Conservation (phyloP, 139 green algal species). For the Tetratostichococcus sp. region DNA sequence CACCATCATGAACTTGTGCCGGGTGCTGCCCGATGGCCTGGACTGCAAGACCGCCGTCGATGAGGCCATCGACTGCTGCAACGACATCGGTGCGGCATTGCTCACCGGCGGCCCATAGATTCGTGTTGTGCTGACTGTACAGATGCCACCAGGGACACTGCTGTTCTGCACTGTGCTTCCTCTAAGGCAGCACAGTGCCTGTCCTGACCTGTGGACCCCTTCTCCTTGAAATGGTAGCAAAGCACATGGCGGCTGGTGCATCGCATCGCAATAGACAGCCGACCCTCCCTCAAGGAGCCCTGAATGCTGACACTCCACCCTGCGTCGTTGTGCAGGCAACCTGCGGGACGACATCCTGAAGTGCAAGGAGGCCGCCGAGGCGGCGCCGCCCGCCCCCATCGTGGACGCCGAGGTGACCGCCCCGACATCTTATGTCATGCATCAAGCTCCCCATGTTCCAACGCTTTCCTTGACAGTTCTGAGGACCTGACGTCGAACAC, state of each 20-base stretch:
- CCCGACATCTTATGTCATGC: too few relatives aligned
- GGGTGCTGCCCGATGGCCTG: slow-evolving; percentile 67
- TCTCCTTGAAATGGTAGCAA: too few relatives aligned
- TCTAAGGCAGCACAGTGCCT: too few relatives aligned
- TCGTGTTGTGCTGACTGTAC: neutral
- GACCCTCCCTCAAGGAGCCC: too few relatives aligned
- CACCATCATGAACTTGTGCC: slow-evolving; percentile 55
- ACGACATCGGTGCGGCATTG: slow-evolving; percentile 36
- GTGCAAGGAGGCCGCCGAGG: slow-evolving; percentile 23
- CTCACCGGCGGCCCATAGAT: neutral
- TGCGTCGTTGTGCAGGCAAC: slow-evolving; percentile 38
- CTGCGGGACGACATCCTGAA: slow-evolving; percentile 64
- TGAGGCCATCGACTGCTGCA: slow-evolving; percentile 47
- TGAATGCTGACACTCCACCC: too few relatives aligned
- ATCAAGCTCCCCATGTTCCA: neutral
- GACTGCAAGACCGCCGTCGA: slow-evolving; percentile 76
- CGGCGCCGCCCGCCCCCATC: neutral
- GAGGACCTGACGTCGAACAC: too few relatives aligned
- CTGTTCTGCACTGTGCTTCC: too few relatives aligned
- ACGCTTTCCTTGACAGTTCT: neutral
- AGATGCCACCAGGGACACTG: too few relatives aligned
- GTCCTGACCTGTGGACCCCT: too few relatives aligned
- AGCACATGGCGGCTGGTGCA: too few relatives aligned
- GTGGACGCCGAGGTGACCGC: neutral
- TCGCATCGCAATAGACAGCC: too few relatives aligned